Conservation (phyloP, 306 rosid species). For the Arachis stenosperma region DNA sequence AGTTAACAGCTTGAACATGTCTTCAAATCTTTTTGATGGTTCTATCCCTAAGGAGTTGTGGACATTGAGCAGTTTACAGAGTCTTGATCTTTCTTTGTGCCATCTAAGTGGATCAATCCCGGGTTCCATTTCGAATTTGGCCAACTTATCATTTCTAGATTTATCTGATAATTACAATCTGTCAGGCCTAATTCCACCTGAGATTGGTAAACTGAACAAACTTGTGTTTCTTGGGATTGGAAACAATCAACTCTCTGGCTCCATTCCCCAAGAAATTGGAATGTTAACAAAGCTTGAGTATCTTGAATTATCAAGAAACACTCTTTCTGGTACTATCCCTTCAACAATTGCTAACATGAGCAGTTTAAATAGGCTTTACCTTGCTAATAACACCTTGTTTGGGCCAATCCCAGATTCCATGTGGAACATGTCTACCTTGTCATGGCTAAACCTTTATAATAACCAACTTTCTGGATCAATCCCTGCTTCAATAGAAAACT, state of each 20-base stretch:
- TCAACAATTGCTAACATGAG: neutral
- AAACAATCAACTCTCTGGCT: neutral
- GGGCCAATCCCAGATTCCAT: neutral
- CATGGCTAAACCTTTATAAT: neutral
- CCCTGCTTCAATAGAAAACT: neutral
- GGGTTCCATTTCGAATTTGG: neutral
- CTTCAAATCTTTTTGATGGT: neutral
- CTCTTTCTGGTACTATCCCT: neutral
- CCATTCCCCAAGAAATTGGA: constrained; percentile 31
- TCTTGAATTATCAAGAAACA: neutral
- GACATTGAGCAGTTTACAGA: neutral
- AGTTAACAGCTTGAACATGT: neutral
- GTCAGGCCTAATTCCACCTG: neutral
- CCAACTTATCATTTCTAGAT: constrained; percentile 3
- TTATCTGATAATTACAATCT: neutral
- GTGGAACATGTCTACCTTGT: neutral
- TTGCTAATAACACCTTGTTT: neutral
- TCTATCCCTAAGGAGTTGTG: neutral
- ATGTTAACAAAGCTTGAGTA: neutral
- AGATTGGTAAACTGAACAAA: constrained; percentile 13
- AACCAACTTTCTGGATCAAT: neutral
- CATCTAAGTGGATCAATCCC: neutral
- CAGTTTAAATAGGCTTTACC: neutral
- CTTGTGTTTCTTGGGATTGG: neutral
- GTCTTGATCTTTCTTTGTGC: neutral